These are phyloP conservation scores for Maudiozyma serrabonitensis DNA, from an alignment of 805 yeast genomes.

Conservation along the genomic window DNA sequence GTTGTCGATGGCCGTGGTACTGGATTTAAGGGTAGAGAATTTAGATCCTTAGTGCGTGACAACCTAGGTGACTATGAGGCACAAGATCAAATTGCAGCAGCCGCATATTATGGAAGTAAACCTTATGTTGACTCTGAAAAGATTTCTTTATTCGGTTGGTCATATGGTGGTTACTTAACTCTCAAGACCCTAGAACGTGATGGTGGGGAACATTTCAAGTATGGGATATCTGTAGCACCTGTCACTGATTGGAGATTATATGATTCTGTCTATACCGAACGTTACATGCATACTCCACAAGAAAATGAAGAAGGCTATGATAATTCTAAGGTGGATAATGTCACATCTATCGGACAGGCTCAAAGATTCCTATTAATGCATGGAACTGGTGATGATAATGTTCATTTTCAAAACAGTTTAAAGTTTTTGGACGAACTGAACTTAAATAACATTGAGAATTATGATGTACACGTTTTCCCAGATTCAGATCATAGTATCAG, in stretches of 20 bases:
- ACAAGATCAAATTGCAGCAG: constrained; percentile 79
- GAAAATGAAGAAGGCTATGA: constrained; percentile 57
- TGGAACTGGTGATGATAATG: constrained; percentile 97
- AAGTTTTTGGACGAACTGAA: constrained; percentile 69
- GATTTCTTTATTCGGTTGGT: constrained; percentile 96
- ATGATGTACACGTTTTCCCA: constrained; percentile 70
- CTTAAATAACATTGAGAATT: constrained; percentile 68
- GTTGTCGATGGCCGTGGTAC: constrained; percentile 98
- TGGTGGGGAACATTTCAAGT: constrained; percentile 62
- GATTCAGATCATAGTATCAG: constrained; percentile 69
- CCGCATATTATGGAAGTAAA: constrained; percentile 53
- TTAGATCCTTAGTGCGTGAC: constrained; percentile 73
- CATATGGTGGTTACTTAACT: constrained; percentile 92
- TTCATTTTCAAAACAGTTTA: constrained; percentile 84
- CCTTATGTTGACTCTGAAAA: constrained; percentile 55
- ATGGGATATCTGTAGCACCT: constrained; percentile 95
- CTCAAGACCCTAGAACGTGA: constrained; percentile 82
- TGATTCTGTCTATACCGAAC: constrained; percentile 88
- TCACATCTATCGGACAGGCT: constrained; percentile 43
- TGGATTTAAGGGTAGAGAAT: constrained; percentile 73
- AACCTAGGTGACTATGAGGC: constrained; percentile 76
- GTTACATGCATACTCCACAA: constrained; percentile 83
- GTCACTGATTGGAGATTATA: constrained; percentile 91
- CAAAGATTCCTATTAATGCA: constrained; percentile 81
- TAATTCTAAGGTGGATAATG: constrained; percentile 45